phyloP scores from a whole-genome alignment of 371 early-diverging fungal species.

The Actinomortierella wolfii region DNA sequence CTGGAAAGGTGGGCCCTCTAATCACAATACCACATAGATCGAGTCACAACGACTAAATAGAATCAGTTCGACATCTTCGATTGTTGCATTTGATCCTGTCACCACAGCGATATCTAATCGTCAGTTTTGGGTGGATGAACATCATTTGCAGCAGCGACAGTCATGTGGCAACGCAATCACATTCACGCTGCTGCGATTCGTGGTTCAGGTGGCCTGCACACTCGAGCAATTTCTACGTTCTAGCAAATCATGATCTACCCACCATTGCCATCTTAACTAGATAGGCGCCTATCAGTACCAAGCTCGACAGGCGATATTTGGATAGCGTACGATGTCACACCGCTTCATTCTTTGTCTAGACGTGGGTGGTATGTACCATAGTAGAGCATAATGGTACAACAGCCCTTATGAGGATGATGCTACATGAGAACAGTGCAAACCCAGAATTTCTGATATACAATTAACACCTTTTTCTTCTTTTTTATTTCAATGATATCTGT shows the following conservation, averaged over 20 bases:
- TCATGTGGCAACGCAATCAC: conserved; percentile 78
- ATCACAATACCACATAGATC: conserved; percentile 73
- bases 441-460: no score
- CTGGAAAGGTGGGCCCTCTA: conserved; percentile 83
- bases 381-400: no score
- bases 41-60: conserved; percentile 76
- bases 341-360: no score
- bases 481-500: no score
- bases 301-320: no score
- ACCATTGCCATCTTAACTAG: conserved; percentile 50
- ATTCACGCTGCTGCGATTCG: conserved; percentile 68
- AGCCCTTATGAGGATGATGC: no score
- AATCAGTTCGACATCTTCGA: conserved; percentile 78
- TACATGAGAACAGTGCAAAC: no score
- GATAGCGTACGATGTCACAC: no score
- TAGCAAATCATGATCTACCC: conserved; percentile 64
- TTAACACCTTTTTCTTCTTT: no score
- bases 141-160: conserved; percentile 96
- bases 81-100: conserved; percentile 77
- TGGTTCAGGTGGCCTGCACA: conserved; percentile 81
- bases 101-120: conserved; percentile 83
- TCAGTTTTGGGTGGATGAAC: conserved; percentile 83
- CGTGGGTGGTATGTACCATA: no score
- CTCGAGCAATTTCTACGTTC: conserved; percentile 84
- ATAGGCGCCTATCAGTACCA: conserved; percentile 61